Percentiles rank a stretch among this genome's conserved stretches.
These are phyloP conservation scores for Podosphaera leucotricha DNA, from an alignment of 2,329 filamentous ascomycete genomes.

Conservation along the genomic window DNA sequence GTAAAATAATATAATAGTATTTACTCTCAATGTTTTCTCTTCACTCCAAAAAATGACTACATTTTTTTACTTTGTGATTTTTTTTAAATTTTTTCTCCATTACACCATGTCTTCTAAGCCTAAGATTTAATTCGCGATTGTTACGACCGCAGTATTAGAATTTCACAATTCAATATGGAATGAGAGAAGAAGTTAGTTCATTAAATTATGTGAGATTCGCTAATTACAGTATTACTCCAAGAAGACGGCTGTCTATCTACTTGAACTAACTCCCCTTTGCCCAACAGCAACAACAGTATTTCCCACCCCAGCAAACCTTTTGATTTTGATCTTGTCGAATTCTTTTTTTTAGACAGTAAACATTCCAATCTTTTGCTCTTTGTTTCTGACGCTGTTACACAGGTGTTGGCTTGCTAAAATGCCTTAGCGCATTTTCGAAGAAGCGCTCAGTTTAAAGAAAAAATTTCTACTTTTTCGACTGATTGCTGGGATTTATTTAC, in stretches of 20 bases:
- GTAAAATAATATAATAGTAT: no score
- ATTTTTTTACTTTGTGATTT: no score
- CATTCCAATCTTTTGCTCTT: not conserved
- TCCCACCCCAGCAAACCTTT: not conserved
- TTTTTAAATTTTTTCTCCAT: no score
- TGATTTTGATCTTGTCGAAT: not conserved
- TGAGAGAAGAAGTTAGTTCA: not conserved
- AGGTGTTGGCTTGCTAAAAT: not conserved
- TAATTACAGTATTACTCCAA: not conserved
- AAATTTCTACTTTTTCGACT: no score
- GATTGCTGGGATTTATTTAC: no score
- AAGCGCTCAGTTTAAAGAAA: no score
- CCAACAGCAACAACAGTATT: not conserved
- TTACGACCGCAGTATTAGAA: not conserved
- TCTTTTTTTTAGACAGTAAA: not conserved
- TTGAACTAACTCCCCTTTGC: not conserved
- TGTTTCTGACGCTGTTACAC: not conserved
- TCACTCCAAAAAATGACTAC: no score
- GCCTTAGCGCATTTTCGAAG: not conserved
- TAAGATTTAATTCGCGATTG: no score
- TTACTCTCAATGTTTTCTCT: no score
- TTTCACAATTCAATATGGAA: not conserved
- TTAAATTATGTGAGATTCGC: not conserved
- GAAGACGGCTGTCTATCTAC: not conserved
- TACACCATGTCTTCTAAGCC: no score